These are phyloP conservation scores for Zygosaccharomyces pseudorouxii DNA, from an alignment of 805 yeast species.

Conservation along the genomic window DNA sequence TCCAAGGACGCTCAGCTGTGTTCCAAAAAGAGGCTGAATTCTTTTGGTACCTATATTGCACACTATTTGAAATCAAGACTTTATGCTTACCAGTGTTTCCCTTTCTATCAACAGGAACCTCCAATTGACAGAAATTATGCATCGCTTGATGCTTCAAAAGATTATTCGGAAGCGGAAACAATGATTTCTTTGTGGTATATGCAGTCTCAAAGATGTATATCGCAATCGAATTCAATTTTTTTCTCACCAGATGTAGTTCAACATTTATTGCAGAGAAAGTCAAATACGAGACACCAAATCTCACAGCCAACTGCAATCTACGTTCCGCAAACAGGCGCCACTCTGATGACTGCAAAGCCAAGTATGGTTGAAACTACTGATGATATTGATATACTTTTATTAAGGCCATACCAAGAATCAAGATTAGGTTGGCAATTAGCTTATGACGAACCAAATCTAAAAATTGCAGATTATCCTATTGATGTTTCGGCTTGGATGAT, in stretches of 20 bases:
- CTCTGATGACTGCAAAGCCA: constrained; percentile 5
- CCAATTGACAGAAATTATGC: constrained; percentile 12
- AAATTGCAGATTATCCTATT: constrained; percentile 27
- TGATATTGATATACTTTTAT: constrained; percentile 28
- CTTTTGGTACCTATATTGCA: constrained; percentile 20
- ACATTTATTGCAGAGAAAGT: constrained; percentile 20
- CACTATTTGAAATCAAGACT: constrained; percentile 21
- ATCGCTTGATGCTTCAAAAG: constrained; percentile 13
- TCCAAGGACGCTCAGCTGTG: constrained; percentile 19
- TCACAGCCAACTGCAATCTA: constrained; percentile 9
- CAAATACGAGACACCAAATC: constrained; percentile 12
- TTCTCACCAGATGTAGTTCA: constrained; percentile 28
- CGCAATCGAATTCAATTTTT: constrained; percentile 26
- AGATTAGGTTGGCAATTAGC: constrained; percentile 32
- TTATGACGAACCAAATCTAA: constrained; percentile 32
- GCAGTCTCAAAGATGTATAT: constrained; percentile 22
- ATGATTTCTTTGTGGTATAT: constrained; percentile 27
- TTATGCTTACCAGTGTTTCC: constrained; percentile 21
- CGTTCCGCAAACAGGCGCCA: constrained; percentile 10
- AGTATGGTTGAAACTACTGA: constrained; percentile 9
- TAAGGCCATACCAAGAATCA: constrained; percentile 22
- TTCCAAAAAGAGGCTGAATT: constrained; percentile 22
- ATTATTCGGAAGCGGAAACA: constrained; percentile 23
- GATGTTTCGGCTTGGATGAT: constrained; percentile 24
- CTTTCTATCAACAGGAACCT: constrained; percentile 15